Conservation (phyloP, 768 basidiomycete species). For the Russula lepida region DNA sequence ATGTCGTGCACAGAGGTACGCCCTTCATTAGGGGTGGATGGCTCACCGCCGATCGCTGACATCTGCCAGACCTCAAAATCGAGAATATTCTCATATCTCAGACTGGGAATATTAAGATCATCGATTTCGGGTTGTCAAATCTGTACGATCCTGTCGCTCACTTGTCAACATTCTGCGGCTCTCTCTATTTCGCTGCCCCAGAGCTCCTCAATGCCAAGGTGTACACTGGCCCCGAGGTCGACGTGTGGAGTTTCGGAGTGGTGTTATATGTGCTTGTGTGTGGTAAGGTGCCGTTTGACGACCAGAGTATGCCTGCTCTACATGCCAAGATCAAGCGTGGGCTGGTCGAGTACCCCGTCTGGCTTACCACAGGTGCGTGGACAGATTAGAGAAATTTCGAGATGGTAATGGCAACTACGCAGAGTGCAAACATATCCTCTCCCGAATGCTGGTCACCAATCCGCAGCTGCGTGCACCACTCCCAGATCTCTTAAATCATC, state of each 20-base stretch:
- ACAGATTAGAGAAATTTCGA: neutral
- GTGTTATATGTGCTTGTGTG: conserved; percentile 97
- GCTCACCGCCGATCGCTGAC: neutral
- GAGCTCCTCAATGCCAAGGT: conserved; percentile 94
- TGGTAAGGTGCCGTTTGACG: conserved; percentile 98
- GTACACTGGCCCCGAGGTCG: conserved; percentile 96
- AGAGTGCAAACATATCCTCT: conserved; percentile 94
- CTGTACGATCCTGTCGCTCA: conserved; percentile 77
- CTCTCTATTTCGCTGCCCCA: conserved; percentile 96
- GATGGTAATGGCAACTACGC: neutral
- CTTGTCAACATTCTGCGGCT: conserved; percentile 94
- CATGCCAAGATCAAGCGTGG: conserved; percentile 99
- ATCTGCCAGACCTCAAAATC: conserved; percentile 78
- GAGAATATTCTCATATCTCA: conserved; percentile 99
- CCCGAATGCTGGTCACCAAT: conserved; percentile 93
- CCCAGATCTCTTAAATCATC: conserved; percentile 75
- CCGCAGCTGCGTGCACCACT: conserved; percentile 79
- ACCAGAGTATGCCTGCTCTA: conserved; percentile 97
- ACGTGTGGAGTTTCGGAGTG: conserved; percentile 98
- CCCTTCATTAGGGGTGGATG: conserved; percentile 8
- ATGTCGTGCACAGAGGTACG: conserved; percentile 88
- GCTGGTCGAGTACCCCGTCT: conserved; percentile 92
- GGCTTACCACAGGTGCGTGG: conserved; percentile 81
- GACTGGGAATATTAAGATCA: conserved; percentile 98
- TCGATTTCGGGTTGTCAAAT: conserved; percentile 98